phyloP scores from a whole-genome alignment of 2,329 filamentous ascomycete species.

The Talaromyces sp. region DNA sequence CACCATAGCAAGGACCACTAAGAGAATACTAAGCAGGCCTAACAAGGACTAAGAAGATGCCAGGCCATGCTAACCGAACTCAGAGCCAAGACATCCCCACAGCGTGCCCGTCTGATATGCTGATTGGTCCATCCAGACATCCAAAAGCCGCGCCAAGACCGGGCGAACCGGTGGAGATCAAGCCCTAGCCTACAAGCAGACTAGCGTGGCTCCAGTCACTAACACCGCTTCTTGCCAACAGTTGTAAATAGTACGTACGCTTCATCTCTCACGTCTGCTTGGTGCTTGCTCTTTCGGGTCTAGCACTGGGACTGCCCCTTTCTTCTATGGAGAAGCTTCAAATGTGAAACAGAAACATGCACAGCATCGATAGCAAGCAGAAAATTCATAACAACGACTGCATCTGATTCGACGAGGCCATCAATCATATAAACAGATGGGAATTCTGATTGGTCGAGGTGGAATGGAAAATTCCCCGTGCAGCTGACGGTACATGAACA shows the following conservation, averaged over 20 bases:
- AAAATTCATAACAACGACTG: not conserved
- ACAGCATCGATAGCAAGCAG: not conserved
- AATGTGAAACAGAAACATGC: not conserved
- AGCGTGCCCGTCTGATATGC: not conserved
- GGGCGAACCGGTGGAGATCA: slow-evolving; percentile 12
- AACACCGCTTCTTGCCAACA: not conserved
- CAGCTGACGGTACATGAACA: not conserved
- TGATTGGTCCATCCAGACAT: not conserved
- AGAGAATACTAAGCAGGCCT: not conserved
- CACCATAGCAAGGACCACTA: not conserved
- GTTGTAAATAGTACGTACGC: not conserved
- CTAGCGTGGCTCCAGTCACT: not conserved
- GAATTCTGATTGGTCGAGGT: not conserved
- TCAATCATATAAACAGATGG: not conserved
- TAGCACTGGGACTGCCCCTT: not conserved
- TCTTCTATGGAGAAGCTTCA: slow-evolving; percentile 4
- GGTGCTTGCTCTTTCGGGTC: slow-evolving; percentile 1
- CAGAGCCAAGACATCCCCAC: not conserved
- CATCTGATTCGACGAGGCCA: not conserved
- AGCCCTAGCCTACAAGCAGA: not conserved
- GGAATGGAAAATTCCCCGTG: not conserved
- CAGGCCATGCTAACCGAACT: not conserved
- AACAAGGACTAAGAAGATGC: not conserved
- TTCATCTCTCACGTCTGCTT: not conserved
- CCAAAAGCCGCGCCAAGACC: not conserved